Base-by-base conservation (phyloP, 2,329 filamentous ascomycete genomes). In the Aschersonia sp. region DNA sequence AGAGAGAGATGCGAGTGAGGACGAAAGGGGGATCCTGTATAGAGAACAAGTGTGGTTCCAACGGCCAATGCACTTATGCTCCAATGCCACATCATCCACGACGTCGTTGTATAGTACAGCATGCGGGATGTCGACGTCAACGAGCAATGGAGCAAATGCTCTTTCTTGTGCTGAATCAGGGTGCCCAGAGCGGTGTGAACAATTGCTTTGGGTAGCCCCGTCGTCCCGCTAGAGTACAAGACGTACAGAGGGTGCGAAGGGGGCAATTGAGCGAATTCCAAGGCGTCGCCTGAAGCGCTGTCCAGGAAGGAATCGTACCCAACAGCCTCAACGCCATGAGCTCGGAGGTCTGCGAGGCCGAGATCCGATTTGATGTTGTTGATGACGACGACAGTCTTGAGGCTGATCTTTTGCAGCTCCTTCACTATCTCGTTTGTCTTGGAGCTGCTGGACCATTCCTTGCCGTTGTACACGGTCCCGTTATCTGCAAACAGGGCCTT, bases 41-140 rank as follows among this genome's bases (percentile, higher is more conserved):
- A 98, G 4, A 97, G 73, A 22, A 97, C 75, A 10, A 97, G 70
- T 0, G 87, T 90, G 9, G 85, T 78, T 47, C 90, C 90, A 32
- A 79, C 81, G 8, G 89, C 85, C 4, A 97, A 78, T 5, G 83
- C 87, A 1, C 87, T 90, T 22, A 96, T 77, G 41, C 89, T 81
- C 89, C 90, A 97, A 63, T 97, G 90, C 88, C 89, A 96, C 90
- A 97, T 97, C 89, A 98, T 97, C 92, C 89, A 96, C 0, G 87
- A 94, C 9, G 84, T 88, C 4, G 89, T 96, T 1, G 88, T 95
- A 68, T 89, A 96, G 68, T 96, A 96, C 63, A 96, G 85, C 59
- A 96, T 73, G 22, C 83, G 76, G 42, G 88, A 86, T 2, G 72
- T 69, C 0, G 82, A 75, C 7, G 75, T 72, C 53, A 98, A 79